A percentile compares a stretch with the other conserved stretches of the same genome.
Evolutionary conservation across 441 rosid genomes (phyloP).

Genomic region (Erysimum cheiri): DNA sequence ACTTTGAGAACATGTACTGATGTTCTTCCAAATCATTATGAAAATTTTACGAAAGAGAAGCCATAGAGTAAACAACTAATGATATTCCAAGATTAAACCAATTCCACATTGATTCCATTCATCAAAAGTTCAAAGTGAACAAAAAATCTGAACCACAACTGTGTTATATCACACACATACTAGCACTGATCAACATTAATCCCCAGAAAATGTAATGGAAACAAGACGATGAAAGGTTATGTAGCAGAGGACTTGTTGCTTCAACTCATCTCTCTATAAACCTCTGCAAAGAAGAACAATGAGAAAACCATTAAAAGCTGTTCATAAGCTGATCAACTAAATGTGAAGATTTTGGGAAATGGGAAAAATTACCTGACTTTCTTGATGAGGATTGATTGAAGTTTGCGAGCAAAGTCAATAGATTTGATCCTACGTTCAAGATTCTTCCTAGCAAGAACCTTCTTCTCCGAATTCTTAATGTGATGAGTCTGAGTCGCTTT

Average conservation of each 20-base stretch:
- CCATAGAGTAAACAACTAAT: no score
- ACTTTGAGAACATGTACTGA: no score
- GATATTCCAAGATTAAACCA: conserved; percentile 24
- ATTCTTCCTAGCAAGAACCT: conserved; percentile 74
- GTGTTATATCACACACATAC: conserved; percentile 27
- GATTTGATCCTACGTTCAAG: conserved; percentile 71
- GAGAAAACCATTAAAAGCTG: background rate
- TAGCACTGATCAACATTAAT: conserved; percentile 18
- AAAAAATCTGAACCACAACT: background rate
- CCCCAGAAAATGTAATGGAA: conserved; percentile 22
- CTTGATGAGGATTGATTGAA: conserved; percentile 74
- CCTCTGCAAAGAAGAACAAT: conserved; percentile 41
- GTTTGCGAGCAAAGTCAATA: conserved; percentile 75
- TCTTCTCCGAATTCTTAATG: conserved; percentile 89
- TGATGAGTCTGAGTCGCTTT: conserved; percentile 67
- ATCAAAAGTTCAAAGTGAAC: conserved; percentile 25
- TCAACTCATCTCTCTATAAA: conserved; percentile 31
- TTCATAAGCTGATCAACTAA: background rate
- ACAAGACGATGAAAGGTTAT: conserved; percentile 27
- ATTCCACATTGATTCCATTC: conserved; percentile 31
- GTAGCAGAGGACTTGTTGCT: background rate
- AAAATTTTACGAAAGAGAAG: no score
- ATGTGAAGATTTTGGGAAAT: background rate
- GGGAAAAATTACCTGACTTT: conserved; percentile 73
- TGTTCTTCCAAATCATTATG: no score